Conservation (phyloP, 257 asterid genomes). For the Solanum pennellii region DNA sequence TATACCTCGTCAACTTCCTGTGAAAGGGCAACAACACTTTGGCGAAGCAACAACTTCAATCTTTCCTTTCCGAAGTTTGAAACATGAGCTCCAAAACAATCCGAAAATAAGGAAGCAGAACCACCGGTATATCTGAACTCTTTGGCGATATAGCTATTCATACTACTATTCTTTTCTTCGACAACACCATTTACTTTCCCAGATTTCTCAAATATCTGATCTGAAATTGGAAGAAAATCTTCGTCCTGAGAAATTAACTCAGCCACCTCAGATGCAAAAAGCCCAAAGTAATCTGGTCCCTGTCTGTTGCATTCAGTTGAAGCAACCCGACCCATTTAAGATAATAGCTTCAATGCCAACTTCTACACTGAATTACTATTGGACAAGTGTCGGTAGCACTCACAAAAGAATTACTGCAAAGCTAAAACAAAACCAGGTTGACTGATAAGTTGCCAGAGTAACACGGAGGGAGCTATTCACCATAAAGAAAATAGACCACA, state of each 20-base stretch:
- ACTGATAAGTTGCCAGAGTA: not conserved
- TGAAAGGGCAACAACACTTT: slow-evolving; percentile 43
- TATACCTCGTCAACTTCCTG: slow-evolving; percentile 75
- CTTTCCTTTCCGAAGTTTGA: slow-evolving; percentile 44
- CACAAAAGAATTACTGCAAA: not conserved
- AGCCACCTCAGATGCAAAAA: slow-evolving; percentile 33
- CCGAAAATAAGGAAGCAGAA: slow-evolving; percentile 34
- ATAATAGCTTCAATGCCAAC: not conserved
- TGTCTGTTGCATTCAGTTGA: slow-evolving; percentile 3
- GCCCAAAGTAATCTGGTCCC: slow-evolving; percentile 70
- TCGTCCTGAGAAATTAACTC: slow-evolving; percentile 44
- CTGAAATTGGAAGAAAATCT: slow-evolving; percentile 20
- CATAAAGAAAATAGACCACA: not conserved
- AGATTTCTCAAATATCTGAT: slow-evolving; percentile 8
- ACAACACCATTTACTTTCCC: slow-evolving; percentile 10
- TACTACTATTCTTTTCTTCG: slow-evolving; percentile 3
- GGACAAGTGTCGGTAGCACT: not conserved
- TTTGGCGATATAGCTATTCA: slow-evolving; percentile 4
- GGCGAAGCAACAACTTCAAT: slow-evolving; percentile 41
- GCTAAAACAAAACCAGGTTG: not conserved
- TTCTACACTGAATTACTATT: not conserved
- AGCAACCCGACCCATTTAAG: slow-evolving; percentile 7
- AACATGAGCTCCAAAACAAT: slow-evolving; percentile 47
- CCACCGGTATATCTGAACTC: not conserved
- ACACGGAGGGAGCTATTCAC: not conserved